Conservation (phyloP, 2,329 filamentous ascomycete species). For the Aspergillus glaucus region DNA sequence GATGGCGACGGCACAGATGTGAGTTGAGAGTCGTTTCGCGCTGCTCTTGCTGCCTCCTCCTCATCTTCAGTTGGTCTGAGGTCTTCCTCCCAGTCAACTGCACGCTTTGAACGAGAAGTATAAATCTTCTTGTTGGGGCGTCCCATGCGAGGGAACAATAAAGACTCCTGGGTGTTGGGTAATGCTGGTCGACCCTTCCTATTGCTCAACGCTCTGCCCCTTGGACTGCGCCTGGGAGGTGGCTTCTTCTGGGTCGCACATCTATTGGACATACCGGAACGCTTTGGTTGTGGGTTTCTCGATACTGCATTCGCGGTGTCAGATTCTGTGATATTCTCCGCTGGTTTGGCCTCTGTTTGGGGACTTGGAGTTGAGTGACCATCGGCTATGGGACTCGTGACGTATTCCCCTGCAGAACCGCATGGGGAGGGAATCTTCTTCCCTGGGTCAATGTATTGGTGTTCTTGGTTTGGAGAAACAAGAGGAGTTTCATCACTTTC, state of each 20-base stretch:
- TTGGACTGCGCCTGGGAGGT: neutral
- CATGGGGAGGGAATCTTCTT: too few species aligned
- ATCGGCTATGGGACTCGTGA: too few species aligned
- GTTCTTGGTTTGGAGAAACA: too few species aligned
- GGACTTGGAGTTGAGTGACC: too few species aligned
- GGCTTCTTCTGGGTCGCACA: neutral
- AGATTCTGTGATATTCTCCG: too few species aligned
- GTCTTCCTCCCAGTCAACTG: slow-evolving; percentile 28
- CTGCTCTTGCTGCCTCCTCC: slow-evolving; percentile 5
- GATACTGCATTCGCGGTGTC: too few species aligned
- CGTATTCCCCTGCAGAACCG: too few species aligned
- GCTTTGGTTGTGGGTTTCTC: neutral
- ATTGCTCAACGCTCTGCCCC: neutral
- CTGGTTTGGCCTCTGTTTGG: too few species aligned
- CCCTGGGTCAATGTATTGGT: too few species aligned
- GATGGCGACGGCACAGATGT: slow-evolving; percentile 13
- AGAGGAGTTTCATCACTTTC: too few species aligned
- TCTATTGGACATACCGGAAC: neutral
- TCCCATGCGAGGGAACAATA: slow-evolving; percentile 10
- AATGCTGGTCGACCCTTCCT: neutral
- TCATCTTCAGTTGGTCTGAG: slow-evolving; percentile 21
- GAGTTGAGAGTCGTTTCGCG: slow-evolving; percentile 2
- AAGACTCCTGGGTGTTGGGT: slow-evolving; percentile 12
- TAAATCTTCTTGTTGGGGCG: slow-evolving; percentile 13
- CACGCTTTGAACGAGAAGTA: slow-evolving; percentile 7